These are phyloP conservation scores for Tripterygium wilfordii DNA, from an alignment of 177 flowering plant species.

Conservation along the genomic window DNA sequence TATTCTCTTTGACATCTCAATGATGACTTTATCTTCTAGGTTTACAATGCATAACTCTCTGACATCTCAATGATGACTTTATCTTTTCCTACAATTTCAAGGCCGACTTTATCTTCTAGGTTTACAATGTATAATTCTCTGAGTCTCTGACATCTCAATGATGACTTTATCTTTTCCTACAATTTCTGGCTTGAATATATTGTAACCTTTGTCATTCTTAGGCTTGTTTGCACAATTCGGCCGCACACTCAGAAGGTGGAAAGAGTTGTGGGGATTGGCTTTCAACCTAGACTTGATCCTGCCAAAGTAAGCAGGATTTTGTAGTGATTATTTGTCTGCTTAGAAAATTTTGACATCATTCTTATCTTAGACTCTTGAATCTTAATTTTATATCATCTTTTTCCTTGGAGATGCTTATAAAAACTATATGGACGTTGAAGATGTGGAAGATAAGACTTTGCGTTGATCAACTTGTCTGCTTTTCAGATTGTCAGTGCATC, in stretches of 20 bases:
- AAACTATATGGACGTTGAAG: no score
- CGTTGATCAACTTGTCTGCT: neutral
- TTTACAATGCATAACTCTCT: no score
- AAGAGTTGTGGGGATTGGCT: constrained; percentile 84
- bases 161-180: neutral
- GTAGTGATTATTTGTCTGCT: neutral
- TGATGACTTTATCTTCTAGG: no score
- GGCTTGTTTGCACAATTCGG: constrained; percentile 64
- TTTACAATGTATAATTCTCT: no score
- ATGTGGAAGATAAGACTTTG: no score
- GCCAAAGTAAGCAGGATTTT: constrained; percentile 46
- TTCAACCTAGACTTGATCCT: constrained; percentile 92
- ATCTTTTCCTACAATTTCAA: no score
- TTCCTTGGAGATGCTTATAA: neutral
- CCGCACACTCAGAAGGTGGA: constrained; percentile 67
- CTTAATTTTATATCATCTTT: neutral
- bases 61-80: no score
- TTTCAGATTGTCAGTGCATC: constrained; percentile 91
- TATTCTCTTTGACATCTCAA: no score
- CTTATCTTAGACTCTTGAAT: neutral
- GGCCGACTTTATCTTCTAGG: no score
- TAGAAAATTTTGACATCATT: no score
- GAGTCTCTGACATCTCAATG: neutral
- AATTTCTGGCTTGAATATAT: no score
- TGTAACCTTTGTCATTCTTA: constrained; percentile 9